Evolutionary conservation across 2,329 filamentous ascomycete genomes (phyloP), one percentile per base, ranked within the genome.

Genomic region (Diaporthe sp.): DNA sequence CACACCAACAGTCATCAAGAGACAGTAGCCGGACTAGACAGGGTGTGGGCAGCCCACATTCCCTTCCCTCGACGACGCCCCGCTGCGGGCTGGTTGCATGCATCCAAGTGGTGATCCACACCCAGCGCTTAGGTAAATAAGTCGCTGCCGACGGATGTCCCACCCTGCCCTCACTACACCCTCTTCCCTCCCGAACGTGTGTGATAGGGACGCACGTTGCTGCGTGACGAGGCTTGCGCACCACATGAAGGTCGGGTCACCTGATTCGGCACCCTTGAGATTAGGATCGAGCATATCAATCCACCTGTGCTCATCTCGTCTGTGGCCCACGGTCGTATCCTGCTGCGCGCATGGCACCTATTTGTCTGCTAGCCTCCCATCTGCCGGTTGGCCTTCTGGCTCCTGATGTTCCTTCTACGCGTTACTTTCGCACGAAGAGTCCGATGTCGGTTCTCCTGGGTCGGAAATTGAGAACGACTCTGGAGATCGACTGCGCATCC

Each of bases 171-270:
- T 31, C 62, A 67, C 59, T 53, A 68, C 65, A 69, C 65, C 44
- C 73, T 44, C 57, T 59, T n/a, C 55, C 39, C 74, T n/a, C 49
- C 37, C 74, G 39, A 58, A 44, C 37, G n/a, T 28, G 58, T 55
- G 61, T 67, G 73, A 72, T 65, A 46, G 31, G 31, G 39, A 65
- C 34, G 57, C 67, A 75, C 37, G 37, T 31, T 49, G 10, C 61
- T 72, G 73, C 61, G 69, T 76, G 75, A 75, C 67, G 17, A 59
- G 37, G 49, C n/a, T 31, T 42, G 8, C 34, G 17, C 69, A 70
- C 73, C 75, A 76, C 75, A 76, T 76, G 75, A 71, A 59, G 61
- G 17, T 31, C 42, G 7, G 61, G 75, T 76, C 75, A 76, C 61
- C 75, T 76, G 75, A 76, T 76, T 49, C 59, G 31, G 28, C 34